Conservation (phyloP, 257 asterid species). For the Fraxinus quadrangulata region DNA sequence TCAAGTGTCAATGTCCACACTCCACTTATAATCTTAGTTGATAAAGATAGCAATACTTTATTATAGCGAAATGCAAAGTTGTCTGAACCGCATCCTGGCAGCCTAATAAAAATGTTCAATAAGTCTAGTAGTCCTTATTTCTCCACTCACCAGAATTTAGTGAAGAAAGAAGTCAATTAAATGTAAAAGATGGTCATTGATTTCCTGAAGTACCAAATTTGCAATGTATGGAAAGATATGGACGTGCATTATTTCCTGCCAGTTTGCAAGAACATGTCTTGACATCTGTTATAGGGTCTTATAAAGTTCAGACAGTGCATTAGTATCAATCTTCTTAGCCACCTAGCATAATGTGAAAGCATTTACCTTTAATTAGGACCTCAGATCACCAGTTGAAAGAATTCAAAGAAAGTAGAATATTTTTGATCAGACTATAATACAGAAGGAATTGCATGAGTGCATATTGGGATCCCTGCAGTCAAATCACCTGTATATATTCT, state of each 20-base stretch:
- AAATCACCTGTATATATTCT: background rate
- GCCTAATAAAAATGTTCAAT: background rate
- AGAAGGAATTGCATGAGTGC: background rate
- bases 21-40: background rate
- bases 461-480: background rate
- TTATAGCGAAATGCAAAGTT: background rate
- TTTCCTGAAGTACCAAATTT: background rate
- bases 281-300: background rate
- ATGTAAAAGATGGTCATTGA: background rate
- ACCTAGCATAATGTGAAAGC: background rate
- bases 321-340: background rate
- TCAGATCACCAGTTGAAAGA: background rate
- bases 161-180: background rate
- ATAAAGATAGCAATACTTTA: background rate
- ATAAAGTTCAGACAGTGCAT: background rate
- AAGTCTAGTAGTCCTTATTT: background rate
- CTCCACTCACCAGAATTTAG: background rate
- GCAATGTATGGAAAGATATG: background rate
- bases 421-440: background rate
- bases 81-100: background rate
- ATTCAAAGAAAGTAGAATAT: background rate
- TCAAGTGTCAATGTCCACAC: background rate
- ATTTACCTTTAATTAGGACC: background rate
- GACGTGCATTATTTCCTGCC: background rate
- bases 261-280: background rate